Conservation (phyloP, 306 rosid genomes). For the Corylus americana region DNA sequence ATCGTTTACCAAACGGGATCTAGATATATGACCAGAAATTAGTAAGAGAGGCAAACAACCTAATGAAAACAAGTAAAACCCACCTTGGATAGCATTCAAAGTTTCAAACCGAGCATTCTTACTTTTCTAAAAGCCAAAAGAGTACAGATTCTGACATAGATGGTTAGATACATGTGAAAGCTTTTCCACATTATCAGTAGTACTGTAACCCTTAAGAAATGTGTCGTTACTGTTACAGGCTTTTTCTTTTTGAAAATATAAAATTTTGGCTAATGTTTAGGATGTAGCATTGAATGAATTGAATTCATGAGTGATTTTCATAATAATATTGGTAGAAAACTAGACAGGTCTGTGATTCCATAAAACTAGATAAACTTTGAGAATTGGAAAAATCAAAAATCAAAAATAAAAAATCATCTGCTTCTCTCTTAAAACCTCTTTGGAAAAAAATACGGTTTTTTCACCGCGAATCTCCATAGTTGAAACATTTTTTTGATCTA, state of each 20-base stretch:
- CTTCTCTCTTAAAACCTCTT: too few species aligned
- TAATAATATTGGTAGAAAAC: background rate
- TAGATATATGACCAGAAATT: background rate
- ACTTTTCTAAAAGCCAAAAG: constrained; percentile 5
- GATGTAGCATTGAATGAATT: background rate
- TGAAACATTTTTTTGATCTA: too few species aligned
- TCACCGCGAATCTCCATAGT: too few species aligned
- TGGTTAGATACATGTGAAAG: background rate
- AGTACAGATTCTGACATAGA: constrained; percentile 2
- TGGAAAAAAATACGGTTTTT: too few species aligned
- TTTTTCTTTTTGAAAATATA: background rate
- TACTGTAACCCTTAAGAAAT: constrained; percentile 6
- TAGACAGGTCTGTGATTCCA: background rate
- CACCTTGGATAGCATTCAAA: background rate
- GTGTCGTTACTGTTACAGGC: background rate
- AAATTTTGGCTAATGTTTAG: background rate
- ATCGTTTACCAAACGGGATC: too few species aligned
- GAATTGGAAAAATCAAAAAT: too few species aligned
- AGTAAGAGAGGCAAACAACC: background rate
- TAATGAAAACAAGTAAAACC: constrained; percentile 10
- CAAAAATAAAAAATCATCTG: too few species aligned
- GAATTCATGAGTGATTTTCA: background rate
- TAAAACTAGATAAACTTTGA: too few species aligned
- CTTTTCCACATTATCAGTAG: background rate
- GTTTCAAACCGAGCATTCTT: background rate